Evolutionary conservation across 768 basidiomycete species (phyloP).

Genomic region (Chalciporus sphaerocephalus): DNA sequence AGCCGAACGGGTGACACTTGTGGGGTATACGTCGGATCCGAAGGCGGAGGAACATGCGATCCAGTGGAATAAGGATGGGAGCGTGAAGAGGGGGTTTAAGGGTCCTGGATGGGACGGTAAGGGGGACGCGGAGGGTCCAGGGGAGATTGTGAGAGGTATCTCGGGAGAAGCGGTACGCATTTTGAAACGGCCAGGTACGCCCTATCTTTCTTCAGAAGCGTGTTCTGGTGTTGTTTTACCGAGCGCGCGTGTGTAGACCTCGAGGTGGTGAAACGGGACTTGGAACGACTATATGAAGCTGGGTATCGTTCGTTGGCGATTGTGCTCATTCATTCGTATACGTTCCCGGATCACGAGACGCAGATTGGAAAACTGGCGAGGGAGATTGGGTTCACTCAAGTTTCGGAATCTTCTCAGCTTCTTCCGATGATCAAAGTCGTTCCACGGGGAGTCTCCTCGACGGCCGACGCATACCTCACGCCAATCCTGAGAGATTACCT

Average conservation of each 20-base stretch:
- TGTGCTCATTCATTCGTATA: slow-evolving; percentile 88
- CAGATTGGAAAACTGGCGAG: slow-evolving; percentile 69
- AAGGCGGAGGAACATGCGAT: slow-evolving; percentile 70
- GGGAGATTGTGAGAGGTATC: slow-evolving; percentile 74
- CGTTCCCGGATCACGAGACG: slow-evolving; percentile 81
- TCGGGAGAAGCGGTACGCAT: slow-evolving; percentile 90
- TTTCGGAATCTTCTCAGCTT: slow-evolving; percentile 84
- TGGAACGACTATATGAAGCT: slow-evolving; percentile 67
- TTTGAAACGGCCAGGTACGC: slow-evolving; percentile 59
- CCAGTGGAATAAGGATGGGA: slow-evolving; percentile 70
- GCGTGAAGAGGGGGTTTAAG: slow-evolving; percentile 60
- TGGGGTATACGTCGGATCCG: slow-evolving; percentile 91
- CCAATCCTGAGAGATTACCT: slow-evolving; percentile 82
- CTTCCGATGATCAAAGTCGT: slow-evolving; percentile 96
- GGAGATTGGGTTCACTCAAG: slow-evolving; percentile 80
- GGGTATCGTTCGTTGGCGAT: slow-evolving; percentile 89
- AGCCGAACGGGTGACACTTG: slow-evolving; percentile 91
- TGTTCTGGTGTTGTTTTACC: not conserved
- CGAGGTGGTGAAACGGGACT: slow-evolving; percentile 49
- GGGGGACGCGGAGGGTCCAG: slow-evolving; percentile 72
- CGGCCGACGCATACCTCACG: slow-evolving; percentile 93
- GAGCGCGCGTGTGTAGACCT: slow-evolving; percentile 39
- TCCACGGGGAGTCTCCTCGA: slow-evolving; percentile 85
- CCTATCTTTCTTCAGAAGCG: too few species aligned
- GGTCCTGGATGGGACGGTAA: slow-evolving; percentile 74